phyloP scores from a whole-genome alignment of 768 basidiomycete genomes.

The Lactarius deliciosus region DNA sequence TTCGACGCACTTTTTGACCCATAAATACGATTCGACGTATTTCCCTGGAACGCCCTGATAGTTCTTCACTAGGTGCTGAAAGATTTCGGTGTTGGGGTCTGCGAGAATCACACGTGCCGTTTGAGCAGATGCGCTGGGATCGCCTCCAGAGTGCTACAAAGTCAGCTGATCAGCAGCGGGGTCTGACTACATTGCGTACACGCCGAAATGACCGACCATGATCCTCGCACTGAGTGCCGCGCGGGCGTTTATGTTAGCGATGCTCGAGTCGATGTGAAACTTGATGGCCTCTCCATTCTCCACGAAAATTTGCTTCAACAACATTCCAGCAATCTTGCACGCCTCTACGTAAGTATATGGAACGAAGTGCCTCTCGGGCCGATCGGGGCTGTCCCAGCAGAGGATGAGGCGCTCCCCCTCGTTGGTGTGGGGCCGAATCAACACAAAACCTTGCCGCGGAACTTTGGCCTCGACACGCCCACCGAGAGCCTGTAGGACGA shows the following conservation, averaged over 20 bases:
- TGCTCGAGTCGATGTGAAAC: constrained; percentile 81
- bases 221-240: constrained; percentile 66
- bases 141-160: constrained; percentile 76
- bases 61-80: constrained; percentile 67
- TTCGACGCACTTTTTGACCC: constrained; percentile 84
- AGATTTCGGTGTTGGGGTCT: constrained; percentile 76
- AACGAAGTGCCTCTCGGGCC: constrained; percentile 76
- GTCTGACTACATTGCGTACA: neutral
- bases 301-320: constrained; percentile 74
- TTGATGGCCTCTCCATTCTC: constrained; percentile 62
- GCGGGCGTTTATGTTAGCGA: constrained; percentile 74
- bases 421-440: constrained; percentile 63
- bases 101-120: constrained; percentile 75
- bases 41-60: constrained; percentile 71
- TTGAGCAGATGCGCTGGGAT: constrained; percentile 68
- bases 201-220: constrained; percentile 46
- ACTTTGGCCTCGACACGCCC: constrained; percentile 78
- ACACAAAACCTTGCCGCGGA: constrained; percentile 71
- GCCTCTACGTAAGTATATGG: constrained; percentile 81
- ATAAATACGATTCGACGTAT: constrained; percentile 76
- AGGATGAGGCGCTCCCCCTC: constrained; percentile 75
- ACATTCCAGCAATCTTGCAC: constrained; percentile 75
- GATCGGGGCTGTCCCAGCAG: constrained; percentile 67
- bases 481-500: constrained; percentile 55
- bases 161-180: constrained; percentile 1